Evolutionary conservation across 2,329 filamentous ascomycete genomes (phyloP).

Genomic region (Colletotrichum sojae): DNA sequence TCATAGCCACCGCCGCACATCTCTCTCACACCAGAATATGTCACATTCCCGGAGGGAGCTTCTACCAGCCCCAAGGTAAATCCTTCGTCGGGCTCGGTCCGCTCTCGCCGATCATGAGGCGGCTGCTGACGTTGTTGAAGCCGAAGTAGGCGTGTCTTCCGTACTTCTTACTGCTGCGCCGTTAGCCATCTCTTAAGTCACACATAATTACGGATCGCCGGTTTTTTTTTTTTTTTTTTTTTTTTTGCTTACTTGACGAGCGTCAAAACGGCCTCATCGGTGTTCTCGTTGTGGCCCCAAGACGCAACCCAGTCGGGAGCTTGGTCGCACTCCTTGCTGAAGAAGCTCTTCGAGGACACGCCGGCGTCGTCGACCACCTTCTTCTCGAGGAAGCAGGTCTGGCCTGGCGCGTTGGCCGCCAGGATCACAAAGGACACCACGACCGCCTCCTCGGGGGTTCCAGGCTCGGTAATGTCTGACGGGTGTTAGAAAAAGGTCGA

Average conservation of each 20-base stretch:
- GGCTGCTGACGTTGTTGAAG: conserved; percentile 35
- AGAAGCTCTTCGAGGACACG: conserved; percentile 46
- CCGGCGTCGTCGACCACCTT: conserved; percentile 18
- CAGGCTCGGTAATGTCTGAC: neutral
- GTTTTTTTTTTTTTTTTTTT: too few relatives aligned
- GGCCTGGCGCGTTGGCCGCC: conserved; percentile 3
- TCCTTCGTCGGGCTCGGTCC: conserved; percentile 22
- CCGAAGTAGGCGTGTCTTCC: conserved; percentile 32
- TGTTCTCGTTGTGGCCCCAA: conserved; percentile 49
- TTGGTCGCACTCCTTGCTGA: conserved; percentile 42
- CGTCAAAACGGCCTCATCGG: conserved; percentile 49
- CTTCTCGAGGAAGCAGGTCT: conserved; percentile 41
- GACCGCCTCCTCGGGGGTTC: neutral
- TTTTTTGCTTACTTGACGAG: conserved; percentile 51
- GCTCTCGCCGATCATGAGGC: conserved; percentile 10
- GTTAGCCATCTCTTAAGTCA: neutral
- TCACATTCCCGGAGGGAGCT: too few relatives aligned
- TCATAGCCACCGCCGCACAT: too few relatives aligned
- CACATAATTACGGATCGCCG: too few relatives aligned
- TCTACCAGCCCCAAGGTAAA: too few relatives aligned
- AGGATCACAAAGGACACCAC: conserved; percentile 13
- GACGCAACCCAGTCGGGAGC: conserved; percentile 47
- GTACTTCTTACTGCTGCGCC: conserved; percentile 10
- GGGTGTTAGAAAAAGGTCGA: neutral
- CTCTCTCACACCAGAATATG: too few relatives aligned